Conservation (phyloP, 208 protist genomes). For the Acanthamoeba royreba region DNA sequence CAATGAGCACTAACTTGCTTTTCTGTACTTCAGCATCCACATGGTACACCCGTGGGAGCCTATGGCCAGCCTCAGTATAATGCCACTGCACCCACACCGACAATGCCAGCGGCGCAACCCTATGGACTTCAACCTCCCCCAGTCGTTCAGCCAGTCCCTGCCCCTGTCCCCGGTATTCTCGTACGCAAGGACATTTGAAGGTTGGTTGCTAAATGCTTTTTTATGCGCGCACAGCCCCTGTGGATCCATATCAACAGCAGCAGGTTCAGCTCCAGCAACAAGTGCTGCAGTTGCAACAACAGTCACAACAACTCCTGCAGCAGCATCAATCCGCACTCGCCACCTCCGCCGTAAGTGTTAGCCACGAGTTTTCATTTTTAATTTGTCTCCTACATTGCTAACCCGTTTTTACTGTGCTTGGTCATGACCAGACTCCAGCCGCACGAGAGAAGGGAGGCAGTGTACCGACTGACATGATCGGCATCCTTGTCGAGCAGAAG, state of each 20-base stretch:
- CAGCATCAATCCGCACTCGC: not conserved
- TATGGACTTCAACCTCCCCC: too few species aligned
- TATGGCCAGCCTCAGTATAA: too few species aligned
- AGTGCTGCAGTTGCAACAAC: not conserved
- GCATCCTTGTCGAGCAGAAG: not conserved
- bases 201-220: too few species aligned
- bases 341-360: too few species aligned
- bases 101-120: too few species aligned
- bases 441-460: not conserved
- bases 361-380: too few species aligned
- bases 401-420: too few species aligned
- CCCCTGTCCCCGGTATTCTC: not conserved
- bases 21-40: not conserved
- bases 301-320: not conserved
- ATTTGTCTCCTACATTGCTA: too few species aligned
- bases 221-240: not conserved
- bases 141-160: too few species aligned
- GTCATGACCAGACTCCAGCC: too few species aligned
- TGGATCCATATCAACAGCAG: not conserved
- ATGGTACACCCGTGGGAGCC: too few species aligned
- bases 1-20: not conserved
- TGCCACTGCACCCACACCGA: too few species aligned
- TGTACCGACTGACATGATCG: constrained; percentile 26
- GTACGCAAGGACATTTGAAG: not conserved
- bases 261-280: not conserved